Conservation (phyloP, 495 filamentous ascomycete genomes). For the Jackrogersella minutella region DNA sequence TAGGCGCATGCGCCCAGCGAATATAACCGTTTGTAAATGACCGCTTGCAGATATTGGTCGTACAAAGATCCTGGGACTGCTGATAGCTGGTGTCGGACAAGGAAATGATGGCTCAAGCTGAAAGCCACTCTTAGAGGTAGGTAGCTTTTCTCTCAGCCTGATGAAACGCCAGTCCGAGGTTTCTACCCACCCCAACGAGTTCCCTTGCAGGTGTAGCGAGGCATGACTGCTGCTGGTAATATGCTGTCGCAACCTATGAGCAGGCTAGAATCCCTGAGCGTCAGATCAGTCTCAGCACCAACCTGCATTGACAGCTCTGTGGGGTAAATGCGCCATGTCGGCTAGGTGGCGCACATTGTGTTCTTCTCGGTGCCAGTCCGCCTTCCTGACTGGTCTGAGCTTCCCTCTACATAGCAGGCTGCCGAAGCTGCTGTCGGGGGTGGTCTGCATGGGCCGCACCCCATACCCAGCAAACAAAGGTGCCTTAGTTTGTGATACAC, state of each 20-base stretch:
- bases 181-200: constrained; percentile 23
- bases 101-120: constrained; percentile 22
- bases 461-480: constrained; percentile 6
- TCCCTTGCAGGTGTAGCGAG: constrained; percentile 35
- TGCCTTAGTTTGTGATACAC: constrained; percentile 3
- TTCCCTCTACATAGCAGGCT: constrained; percentile 7
- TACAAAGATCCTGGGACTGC: constrained; percentile 30
- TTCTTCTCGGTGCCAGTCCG: constrained; percentile 12
- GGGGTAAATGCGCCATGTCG: constrained; percentile 38
- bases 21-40: constrained; percentile 19
- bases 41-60: constrained; percentile 26
- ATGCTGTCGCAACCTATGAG: constrained; percentile 31
- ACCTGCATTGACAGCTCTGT: constrained; percentile 42
- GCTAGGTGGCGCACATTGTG: constrained; percentile 29
- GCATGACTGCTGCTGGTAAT: constrained; percentile 31
- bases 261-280: constrained; percentile 18
- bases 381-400: constrained; percentile 6
- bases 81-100: constrained; percentile 21
- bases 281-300: constrained; percentile 35
- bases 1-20: constrained; percentile 19
- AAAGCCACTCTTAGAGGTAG: constrained; percentile 15
- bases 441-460: constrained; percentile 6
- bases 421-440: constrained; percentile 6
- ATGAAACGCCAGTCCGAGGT: constrained; percentile 30
- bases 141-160: constrained; percentile 20